These are phyloP conservation scores for Kregervanrija delftensis DNA, from an alignment of 805 yeast genomes.

Conservation along the genomic window DNA sequence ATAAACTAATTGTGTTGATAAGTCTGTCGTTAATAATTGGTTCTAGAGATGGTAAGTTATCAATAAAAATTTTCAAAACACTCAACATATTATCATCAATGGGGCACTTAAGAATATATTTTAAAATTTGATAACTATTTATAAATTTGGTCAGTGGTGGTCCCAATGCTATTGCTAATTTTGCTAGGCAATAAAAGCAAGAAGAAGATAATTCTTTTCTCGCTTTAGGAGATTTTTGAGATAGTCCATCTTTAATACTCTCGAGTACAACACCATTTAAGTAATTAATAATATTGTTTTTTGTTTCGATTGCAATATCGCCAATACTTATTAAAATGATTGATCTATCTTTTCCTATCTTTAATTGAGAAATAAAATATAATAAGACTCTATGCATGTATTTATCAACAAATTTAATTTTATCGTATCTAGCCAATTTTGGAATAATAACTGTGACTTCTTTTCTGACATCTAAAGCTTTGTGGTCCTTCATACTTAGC, in stretches of 20 bases:
- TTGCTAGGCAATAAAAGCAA: constrained; percentile 81
- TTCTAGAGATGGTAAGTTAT: constrained; percentile 73
- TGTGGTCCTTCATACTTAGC: constrained; percentile 69
- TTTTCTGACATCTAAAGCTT: constrained; percentile 65
- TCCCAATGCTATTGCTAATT: constrained; percentile 82
- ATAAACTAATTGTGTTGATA: constrained; percentile 63
- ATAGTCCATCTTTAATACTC: constrained; percentile 72
- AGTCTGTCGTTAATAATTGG: constrained; percentile 65
- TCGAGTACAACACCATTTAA: constrained; percentile 84
- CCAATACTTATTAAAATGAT: constrained; percentile 79
- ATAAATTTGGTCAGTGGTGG: constrained; percentile 88
- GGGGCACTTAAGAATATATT: constrained; percentile 74
- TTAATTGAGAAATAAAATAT: constrained; percentile 71
- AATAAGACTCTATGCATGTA: constrained; percentile 75
- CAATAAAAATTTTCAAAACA: constrained; percentile 60
- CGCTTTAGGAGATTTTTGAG: constrained; percentile 48
- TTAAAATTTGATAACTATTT: constrained; percentile 67
- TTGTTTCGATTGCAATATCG: constrained; percentile 70
- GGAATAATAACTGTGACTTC: constrained; percentile 86
- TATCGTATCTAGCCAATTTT: constrained; percentile 69
- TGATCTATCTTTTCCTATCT: constrained; percentile 64
- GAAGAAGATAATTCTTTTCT: constrained; percentile 78
- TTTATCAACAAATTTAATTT: constrained; percentile 66
- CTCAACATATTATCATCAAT: constrained; percentile 77
- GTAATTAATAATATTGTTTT: constrained; percentile 80